A percentile compares a stretch with the other conserved stretches of the same genome.
These are phyloP conservation scores for Kodamaea restingae DNA, from an alignment of 805 yeast genomes.

Conservation along the genomic window DNA sequence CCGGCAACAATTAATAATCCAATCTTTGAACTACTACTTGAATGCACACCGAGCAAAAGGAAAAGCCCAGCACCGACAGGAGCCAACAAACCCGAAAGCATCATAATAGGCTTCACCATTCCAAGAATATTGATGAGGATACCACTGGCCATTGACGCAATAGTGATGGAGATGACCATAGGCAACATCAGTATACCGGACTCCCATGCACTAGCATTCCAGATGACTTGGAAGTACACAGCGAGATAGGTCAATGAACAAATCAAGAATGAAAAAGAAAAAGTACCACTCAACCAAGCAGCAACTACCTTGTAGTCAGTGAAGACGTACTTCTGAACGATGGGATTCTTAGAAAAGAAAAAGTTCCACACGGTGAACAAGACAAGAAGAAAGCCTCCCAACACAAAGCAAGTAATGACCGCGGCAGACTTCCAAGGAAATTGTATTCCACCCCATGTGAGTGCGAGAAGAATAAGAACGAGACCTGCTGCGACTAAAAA, in stretches of 20 bases:
- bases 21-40: conserved; percentile 21
- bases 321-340: conserved; percentile 42
- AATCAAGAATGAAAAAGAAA: conserved; percentile 40
- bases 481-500: conserved; percentile 39
- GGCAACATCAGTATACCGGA: conserved; percentile 39
- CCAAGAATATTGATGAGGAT: conserved; percentile 26
- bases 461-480: conserved; percentile 44
- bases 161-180: conserved; percentile 28
- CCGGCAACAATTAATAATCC: conserved; percentile 34
- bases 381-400: conserved; percentile 40
- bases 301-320: conserved; percentile 31
- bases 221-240: conserved; percentile 38
- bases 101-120: conserved; percentile 29
- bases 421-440: conserved; percentile 55
- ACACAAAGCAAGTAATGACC: conserved; percentile 44
- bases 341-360: conserved; percentile 40
- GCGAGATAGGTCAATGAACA: conserved; percentile 30
- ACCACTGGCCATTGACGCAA: conserved; percentile 31
- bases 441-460: conserved; percentile 53
- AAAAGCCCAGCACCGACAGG: conserved; percentile 36
- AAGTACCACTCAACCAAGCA: conserved; percentile 34
- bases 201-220: conserved; percentile 29
- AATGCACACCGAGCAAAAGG: conserved; percentile 22
- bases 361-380: conserved; percentile 41
- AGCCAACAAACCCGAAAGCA: conserved; percentile 27